phyloP scores from a whole-genome alignment of 2,329 filamentous ascomycete genomes.

The Penicillium sp. region DNA sequence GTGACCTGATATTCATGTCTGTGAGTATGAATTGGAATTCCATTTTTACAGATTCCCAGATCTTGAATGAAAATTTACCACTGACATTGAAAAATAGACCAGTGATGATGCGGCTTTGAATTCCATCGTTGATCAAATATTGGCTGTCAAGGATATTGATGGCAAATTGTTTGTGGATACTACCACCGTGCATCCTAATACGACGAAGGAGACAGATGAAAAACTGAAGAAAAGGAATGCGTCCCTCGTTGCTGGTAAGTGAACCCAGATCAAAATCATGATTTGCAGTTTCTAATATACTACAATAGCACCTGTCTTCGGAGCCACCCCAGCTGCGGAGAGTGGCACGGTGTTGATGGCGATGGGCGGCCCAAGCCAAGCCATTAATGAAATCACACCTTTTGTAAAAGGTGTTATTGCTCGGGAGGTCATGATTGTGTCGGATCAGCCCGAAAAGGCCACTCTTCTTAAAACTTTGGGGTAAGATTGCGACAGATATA shows the following conservation, averaged over 20 bases:
- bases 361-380: slow-evolving; percentile 1
- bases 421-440: slow-evolving; percentile 11
- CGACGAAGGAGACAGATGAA: neutral
- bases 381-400: neutral
- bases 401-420: slow-evolving; percentile 10
- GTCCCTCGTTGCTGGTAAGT: slow-evolving; percentile 6
- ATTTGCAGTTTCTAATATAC: neutral
- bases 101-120: slow-evolving; percentile 5
- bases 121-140: neutral
- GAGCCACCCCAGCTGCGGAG: slow-evolving; percentile 10
- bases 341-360: slow-evolving; percentile 10
- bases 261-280: neutral
- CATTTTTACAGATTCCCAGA: neutral
- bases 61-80: neutral
- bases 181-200: slow-evolving; percentile 14
- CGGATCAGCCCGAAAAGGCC: slow-evolving; percentile 13
- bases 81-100: neutral
- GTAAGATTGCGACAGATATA: neutral
- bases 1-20: slow-evolving; percentile 13
- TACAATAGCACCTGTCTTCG: slow-evolving; percentile 11
- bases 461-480: slow-evolving; percentile 12
- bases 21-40: neutral
- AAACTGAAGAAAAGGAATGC: neutral
- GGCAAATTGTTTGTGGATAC: slow-evolving; percentile 12
- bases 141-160: slow-evolving; percentile 2